phyloP scores from a whole-genome alignment of 2,329 filamentous ascomycete genomes.

The Fusarium coicis region DNA sequence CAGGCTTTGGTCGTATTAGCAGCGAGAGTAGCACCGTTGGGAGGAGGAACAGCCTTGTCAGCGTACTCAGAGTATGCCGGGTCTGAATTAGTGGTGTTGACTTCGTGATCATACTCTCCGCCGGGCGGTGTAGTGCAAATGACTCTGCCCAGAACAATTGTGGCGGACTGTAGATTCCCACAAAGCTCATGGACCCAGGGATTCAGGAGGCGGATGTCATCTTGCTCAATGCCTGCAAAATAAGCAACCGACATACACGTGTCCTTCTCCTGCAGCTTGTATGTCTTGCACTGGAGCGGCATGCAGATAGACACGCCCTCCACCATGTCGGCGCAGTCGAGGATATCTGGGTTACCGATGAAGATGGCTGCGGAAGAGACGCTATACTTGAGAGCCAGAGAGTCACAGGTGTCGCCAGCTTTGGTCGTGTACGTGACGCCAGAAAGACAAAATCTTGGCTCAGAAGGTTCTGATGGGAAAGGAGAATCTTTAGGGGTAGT shows the following conservation, averaged over 20 bases:
- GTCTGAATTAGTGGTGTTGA: not conserved
- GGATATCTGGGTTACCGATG: constrained; percentile 14
- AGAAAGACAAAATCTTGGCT: constrained; percentile 15
- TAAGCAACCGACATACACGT: not conserved
- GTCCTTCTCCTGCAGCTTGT: not conserved
- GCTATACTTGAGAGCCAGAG: constrained; percentile 15
- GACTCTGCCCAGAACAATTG: not conserved
- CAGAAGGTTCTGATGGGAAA: not conserved
- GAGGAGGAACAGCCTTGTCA: not conserved
- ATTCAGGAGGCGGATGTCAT: not conserved
- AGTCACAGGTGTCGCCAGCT: constrained; percentile 17
- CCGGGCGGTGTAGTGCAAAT: not conserved
- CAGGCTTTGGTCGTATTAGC: not conserved
- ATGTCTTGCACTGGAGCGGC: constrained; percentile 21
- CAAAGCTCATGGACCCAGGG: not conserved
- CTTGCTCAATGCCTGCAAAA: not conserved
- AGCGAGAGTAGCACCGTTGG: not conserved
- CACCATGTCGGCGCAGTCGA: constrained; percentile 13
- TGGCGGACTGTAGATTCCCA: not conserved
- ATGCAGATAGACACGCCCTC: constrained; percentile 4
- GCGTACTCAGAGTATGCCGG: not conserved
- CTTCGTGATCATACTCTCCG: not conserved
- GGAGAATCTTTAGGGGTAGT: not conserved
- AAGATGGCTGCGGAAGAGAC: constrained; percentile 25
- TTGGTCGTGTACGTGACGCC: not conserved